Conservation (phyloP, 352 stramenopile species). For the Hyaloperonospora brassicae region DNA sequence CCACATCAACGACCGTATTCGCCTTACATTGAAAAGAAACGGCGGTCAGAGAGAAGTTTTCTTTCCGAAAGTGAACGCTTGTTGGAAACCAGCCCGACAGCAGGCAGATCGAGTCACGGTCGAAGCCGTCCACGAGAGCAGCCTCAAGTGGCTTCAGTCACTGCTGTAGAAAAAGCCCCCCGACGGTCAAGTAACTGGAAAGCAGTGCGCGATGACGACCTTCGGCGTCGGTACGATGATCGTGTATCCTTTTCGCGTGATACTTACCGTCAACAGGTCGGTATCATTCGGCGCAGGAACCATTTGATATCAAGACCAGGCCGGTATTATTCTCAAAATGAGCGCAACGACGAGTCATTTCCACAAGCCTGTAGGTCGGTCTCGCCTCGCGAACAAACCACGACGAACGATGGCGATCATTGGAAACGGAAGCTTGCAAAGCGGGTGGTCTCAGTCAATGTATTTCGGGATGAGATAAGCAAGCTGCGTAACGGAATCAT, state of each 20-base stretch:
- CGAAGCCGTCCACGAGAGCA: constrained; percentile 13
- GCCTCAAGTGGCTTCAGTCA: background rate
- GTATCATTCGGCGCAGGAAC: constrained; percentile 3
- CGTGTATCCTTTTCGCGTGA: constrained; percentile 1
- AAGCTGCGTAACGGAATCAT: constrained; percentile 22
- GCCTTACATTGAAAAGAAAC: constrained; percentile 1
- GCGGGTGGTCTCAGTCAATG: constrained; percentile 24
- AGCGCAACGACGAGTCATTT: constrained; percentile 1
- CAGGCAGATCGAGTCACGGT: constrained; percentile 1
- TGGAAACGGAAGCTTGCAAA: constrained; percentile 15
- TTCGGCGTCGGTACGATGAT: background rate
- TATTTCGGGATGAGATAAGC: constrained; percentile 21
- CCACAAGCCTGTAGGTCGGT: constrained; percentile 5
- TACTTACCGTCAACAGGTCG: constrained; percentile 1
- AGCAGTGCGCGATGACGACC: background rate
- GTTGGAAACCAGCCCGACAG: constrained; percentile 2
- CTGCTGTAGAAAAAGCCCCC: background rate
- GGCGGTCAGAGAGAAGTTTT: background rate
- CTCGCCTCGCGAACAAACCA: constrained; percentile 6
- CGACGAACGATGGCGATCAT: constrained; percentile 1
- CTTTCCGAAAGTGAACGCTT: constrained; percentile 4
- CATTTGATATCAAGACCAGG: constrained; percentile 6
- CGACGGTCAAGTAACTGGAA: constrained; percentile 5
- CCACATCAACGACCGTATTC: constrained; percentile 1
- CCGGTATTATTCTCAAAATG: constrained; percentile 2